Conservation (phyloP, 805 yeast genomes). For the Wickerhamiella siamensis region DNA sequence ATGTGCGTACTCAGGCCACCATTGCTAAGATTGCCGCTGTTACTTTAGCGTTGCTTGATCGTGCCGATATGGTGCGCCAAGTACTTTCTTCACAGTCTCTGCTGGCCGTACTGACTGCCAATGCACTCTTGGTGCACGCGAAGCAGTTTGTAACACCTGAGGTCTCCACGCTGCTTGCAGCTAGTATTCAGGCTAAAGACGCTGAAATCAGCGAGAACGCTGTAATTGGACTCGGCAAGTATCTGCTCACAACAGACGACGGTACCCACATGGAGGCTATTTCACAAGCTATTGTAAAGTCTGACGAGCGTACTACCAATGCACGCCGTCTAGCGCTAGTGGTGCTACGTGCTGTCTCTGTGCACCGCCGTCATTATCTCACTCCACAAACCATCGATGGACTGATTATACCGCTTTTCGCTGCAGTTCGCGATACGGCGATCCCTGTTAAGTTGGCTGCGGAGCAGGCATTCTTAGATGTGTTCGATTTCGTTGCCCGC, state of each 20-base stretch:
- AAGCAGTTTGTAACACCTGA: slow-evolving; percentile 14
- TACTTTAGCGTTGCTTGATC: slow-evolving; percentile 30
- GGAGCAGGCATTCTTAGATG: slow-evolving; percentile 68
- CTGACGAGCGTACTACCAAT: slow-evolving; percentile 52
- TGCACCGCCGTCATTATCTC: slow-evolving; percentile 40
- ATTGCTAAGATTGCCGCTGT: slow-evolving; percentile 33
- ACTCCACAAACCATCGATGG: slow-evolving; percentile 40
- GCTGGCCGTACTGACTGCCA: slow-evolving; percentile 17
- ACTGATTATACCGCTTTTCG: slow-evolving; percentile 60
- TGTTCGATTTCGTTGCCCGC: slow-evolving; percentile 55
- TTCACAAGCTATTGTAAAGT: slow-evolving; percentile 37
- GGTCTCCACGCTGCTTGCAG: slow-evolving; percentile 16
- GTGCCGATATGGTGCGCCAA: slow-evolving; percentile 26
- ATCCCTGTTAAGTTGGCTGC: slow-evolving; percentile 91
- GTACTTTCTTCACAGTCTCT: slow-evolving; percentile 10
- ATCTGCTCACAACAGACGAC: slow-evolving; percentile 32
- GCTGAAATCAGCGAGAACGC: slow-evolving; percentile 50
- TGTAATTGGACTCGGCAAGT: slow-evolving; percentile 67
- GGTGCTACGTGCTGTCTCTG: slow-evolving; percentile 57
- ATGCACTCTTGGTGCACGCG: slow-evolving; percentile 19
- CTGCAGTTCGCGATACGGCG: slow-evolving; percentile 71
- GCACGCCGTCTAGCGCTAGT: slow-evolving; percentile 69
- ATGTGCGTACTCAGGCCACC: slow-evolving; percentile 17
- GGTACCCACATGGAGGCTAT: slow-evolving; percentile 24
- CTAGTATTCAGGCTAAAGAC: slow-evolving; percentile 1